These are phyloP conservation scores for Mortierella sp. DNA, from an alignment of 371 early-diverging fungal species.

Conservation along the genomic window DNA sequence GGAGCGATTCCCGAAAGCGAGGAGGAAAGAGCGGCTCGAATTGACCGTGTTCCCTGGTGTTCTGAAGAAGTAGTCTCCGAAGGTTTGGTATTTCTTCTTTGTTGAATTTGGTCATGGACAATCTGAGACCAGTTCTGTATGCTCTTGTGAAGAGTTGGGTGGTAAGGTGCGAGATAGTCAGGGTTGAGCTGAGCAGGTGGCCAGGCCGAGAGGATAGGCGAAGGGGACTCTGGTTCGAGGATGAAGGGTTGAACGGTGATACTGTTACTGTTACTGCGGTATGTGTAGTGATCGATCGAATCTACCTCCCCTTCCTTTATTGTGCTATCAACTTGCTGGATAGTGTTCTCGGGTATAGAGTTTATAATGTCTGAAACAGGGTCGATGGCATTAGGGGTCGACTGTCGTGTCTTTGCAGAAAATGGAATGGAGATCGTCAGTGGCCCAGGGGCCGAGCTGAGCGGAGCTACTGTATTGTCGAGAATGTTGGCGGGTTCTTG, in stretches of 20 bases:
- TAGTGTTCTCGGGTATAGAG: constrained; percentile 61
- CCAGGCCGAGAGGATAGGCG: constrained; percentile 46
- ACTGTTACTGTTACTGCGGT: constrained; percentile 4
- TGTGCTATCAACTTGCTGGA: constrained; percentile 48
- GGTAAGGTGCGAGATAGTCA: constrained; percentile 41
- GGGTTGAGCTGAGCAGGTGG: constrained; percentile 11
- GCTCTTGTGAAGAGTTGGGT: constrained; percentile 43
- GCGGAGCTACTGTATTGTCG: neutral
- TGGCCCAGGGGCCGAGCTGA: neutral
- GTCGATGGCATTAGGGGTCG: constrained; percentile 4
- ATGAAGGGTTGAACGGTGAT: constrained; percentile 23
- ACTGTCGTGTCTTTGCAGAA: constrained; percentile 50
- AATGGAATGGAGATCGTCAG: neutral
- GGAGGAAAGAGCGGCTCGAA: neutral
- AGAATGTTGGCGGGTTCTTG: constrained; percentile 4
- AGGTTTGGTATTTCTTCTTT: constrained; percentile 12
- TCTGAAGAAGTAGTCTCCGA: neutral
- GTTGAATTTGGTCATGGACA: constrained; percentile 25
- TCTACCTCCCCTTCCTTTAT: neutral
- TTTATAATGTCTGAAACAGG: neutral
- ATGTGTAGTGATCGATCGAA: constrained; percentile 14
- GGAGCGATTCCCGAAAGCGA: neutral
- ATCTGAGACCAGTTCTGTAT: constrained; percentile 39
- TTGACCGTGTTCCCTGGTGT: neutral
- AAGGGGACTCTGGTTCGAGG: constrained; percentile 29